phyloP scores from a whole-genome alignment of 148 eudicot species.

The Polygonum aviculare region DNA sequence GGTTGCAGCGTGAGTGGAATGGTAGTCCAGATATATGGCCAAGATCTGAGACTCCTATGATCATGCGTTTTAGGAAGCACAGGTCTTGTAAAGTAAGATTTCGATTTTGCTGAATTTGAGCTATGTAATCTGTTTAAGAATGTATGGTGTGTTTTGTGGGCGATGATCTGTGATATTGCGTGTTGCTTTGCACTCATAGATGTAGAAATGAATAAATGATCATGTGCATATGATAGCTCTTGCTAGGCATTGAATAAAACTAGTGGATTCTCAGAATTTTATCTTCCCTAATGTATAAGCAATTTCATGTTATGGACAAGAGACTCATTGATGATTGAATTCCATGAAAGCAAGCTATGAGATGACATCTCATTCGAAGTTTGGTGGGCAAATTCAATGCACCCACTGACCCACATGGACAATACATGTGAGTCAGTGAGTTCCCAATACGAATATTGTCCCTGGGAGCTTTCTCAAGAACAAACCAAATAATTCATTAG shows the following conservation, averaged over 20 bases:
- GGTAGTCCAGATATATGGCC: conserved; percentile 69
- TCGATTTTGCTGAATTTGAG: conserved; percentile 33
- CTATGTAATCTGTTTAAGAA: not conserved
- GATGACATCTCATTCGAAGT: no score
- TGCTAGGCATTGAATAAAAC: not conserved
- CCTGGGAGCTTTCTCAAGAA: no score
- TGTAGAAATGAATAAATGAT: not conserved
- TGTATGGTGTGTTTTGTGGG: not conserved
- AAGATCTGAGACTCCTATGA: conserved; percentile 20
- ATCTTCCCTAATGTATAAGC: no score
- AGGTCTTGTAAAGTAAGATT: conserved; percentile 23
- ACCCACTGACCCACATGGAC: no score
- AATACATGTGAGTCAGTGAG: no score
- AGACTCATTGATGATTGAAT: no score
- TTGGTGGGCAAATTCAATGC: no score
- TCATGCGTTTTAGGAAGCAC: conserved; percentile 20
- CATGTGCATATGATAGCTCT: not conserved
- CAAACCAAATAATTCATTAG: no score
- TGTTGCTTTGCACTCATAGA: not conserved
- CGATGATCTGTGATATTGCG: not conserved
- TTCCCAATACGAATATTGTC: no score
- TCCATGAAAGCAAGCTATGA: no score
- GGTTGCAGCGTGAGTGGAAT: conserved; percentile 47
- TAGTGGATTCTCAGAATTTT: no score
- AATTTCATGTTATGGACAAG: no score